Evolutionary conservation across 306 rosid species (phyloP), one percentile per base, ranked within the genome.

Genomic region (Pueraria montana): DNA sequence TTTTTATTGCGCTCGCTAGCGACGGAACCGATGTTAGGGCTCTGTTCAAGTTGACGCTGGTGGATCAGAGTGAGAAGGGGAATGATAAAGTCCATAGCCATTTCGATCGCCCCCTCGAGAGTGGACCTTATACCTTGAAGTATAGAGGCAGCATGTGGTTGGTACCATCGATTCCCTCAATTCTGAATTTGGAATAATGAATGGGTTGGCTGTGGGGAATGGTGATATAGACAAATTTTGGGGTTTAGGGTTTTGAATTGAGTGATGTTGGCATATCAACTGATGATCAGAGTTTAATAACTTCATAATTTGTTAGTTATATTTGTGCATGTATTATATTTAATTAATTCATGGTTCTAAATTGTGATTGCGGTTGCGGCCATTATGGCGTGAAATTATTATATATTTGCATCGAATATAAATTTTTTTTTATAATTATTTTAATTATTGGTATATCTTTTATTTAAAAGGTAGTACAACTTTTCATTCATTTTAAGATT

Each of bases 81-180:
- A 94, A 92, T 26, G 85, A 92, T 58, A 94, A 94, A 82, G 94
- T 94, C 30, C 98, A 94, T 53, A 94, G 97, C 72, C 98, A 94
- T 78, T 94, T 94, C 63, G 97, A 94, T 87, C 97, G 98, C 2
- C 92, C 98, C 0, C 88, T 94, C 7, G 98, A 94, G 87, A 86
- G 98, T 70, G 98, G 98, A 24, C 97, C 98, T 4, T 94, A 94
- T 79, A 90, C 97, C 9, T 76, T 94, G 79, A 94, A 94, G 90
- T 94, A 92, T 72, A 86, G 94, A 72, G 98, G 98, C 79, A 94
- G 98, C 86, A 94, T 94, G 98, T 94, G 98, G 98, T 94, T 46
- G 43, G 77, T 72, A 48, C 38, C 76, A 72, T 72, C 76, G 16
- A 26, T 26, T 70, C 58, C 49, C 21, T 45, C 53, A 32, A 30